Base-by-base conservation (phyloP, 2,329 filamentous ascomycete species). In the Leptoxyphium fumago region DNA sequence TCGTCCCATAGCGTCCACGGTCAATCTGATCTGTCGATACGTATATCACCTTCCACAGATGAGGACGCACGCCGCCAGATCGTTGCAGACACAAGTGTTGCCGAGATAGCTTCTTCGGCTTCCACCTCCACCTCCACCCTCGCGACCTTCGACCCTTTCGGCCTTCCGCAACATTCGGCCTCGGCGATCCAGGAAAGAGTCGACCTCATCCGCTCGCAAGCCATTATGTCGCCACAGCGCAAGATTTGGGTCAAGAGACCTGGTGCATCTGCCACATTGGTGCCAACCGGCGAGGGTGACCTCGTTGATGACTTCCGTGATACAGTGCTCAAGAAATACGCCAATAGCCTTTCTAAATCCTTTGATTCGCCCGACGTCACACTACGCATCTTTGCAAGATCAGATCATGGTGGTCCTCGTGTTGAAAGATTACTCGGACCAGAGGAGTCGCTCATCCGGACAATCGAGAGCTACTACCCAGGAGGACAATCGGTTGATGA, bases 241-340 rank as follows among this genome's bases (percentile, higher is more conserved):
- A 95, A 94, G 71, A 80, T 96, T 55, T 98, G 91, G 91, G 89
- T 96, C 60, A 91, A 83, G 69, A 76, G 89, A 56, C 83, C 84
- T 15, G 75, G 81, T 51, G 84, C 80, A 46, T 95, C 89, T 45
- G 79, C 89, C 34, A 98, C 91, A 11, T 72, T 91, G 56, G 82
- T 98, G 44, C 78, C 82, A 48, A 83, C 94, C 55, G 74, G 78
- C 53, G 84, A 94, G 56, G 86, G 93, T 55, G 87, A 94, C 58
- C 68, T 96, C 54, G 88, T 96, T 45, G 91, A 98, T 62, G 89
- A 95, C 64, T 81, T 94, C 48, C 82, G 89, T 54, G 91, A 95
- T 54, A 78, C 86, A 71, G 91, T 96, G 45, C 69, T 96, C 54
- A 79, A 78, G 57, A 96, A 96, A 68, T 98, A 96, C 63, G 78